Percentiles rank a stretch among this genome's conserved stretches.
Conservation (phyloP, 768 basidiomycete genomes). For the Lentinula guzmanii region DNA sequence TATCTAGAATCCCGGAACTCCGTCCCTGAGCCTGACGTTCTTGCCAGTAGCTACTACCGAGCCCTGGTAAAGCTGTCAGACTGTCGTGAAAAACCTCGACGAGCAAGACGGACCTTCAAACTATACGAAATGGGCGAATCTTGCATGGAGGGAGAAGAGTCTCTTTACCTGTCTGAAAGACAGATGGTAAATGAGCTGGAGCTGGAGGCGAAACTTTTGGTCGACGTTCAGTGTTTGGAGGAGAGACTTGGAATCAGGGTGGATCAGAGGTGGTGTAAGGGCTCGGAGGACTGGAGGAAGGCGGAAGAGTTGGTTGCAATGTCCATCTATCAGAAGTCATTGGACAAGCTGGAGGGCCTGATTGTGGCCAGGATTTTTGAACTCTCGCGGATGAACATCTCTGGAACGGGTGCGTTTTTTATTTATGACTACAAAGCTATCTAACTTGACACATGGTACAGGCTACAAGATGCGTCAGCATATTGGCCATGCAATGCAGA, state of each 20-base stretch:
- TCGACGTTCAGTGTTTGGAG: background rate
- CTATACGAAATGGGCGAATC: background rate
- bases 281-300: background rate
- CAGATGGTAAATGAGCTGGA: background rate
- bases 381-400: constrained; percentile 11
- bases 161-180: background rate
- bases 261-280: constrained; percentile 1
- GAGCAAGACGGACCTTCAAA: background rate
- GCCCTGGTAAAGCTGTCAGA: background rate
- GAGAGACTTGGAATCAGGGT: background rate
- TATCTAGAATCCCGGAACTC: constrained; percentile 8
- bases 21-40: background rate
- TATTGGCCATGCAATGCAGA: constrained; percentile 16
- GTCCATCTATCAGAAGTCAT: constrained; percentile 5
- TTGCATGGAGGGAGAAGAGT: background rate
- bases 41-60: background rate
- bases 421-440: background rate
- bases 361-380: constrained; percentile 17
- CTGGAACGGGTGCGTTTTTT: constrained; percentile 18
- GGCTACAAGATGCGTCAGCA: constrained; percentile 24
- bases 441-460: background rate
- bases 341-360: constrained; percentile 13
- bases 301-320: background rate
- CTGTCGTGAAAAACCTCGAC: background rate
- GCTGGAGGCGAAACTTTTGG: background rate